Evolutionary conservation across 2,329 filamentous ascomycete species (phyloP), one percentile per base, ranked within the genome.

Genomic region (Colletotrichum simmondsii): DNA sequence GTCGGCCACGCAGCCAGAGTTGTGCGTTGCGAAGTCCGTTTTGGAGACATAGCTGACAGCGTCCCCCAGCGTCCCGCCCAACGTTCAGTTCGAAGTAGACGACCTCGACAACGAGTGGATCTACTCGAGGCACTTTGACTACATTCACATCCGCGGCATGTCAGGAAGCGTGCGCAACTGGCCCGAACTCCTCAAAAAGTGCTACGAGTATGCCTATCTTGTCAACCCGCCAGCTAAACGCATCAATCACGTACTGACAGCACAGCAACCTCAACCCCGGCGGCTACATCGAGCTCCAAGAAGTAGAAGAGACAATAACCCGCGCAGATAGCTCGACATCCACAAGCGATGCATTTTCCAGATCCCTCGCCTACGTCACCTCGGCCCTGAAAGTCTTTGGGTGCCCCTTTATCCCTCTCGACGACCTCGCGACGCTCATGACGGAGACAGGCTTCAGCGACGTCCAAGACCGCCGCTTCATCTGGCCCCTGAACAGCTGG

Each of bases 201-300:
- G 66, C 26, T 68, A 56, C 24, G 49, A 61, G 68, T 57, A 32
- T 8, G 30, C 28, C 28, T 30, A 10, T 10, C 28, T 30, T 7
- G 28, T 11, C 12, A 19, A 42, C 14, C 37, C 37, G 4, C 37
- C 1, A 5, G 12, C 37, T 3, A 3, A 37, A 19, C 6, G 16
- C 14, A 42, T 42, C 37, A 5, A 42, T 42, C 14, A 6, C 14
- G 14, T 42, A 16, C 37, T 42, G 14, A 42, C 5, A 42, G 37
- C 37, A 5, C 37, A 42, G 63, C 10, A 78, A 78, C 30, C 79
- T 86, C 1, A 80, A 79, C 8, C 84, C 87, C 0, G 85, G 86
- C 3, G 85, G 85, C 14, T 86, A 82, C 78, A 52, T 85, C 3
- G 84, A 86, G 67, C 77, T 83, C 4, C 82, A 85, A 22, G 87